Base-by-base conservation (phyloP, 805 yeast species). In the Cyberlindnera mississippiensis region DNA sequence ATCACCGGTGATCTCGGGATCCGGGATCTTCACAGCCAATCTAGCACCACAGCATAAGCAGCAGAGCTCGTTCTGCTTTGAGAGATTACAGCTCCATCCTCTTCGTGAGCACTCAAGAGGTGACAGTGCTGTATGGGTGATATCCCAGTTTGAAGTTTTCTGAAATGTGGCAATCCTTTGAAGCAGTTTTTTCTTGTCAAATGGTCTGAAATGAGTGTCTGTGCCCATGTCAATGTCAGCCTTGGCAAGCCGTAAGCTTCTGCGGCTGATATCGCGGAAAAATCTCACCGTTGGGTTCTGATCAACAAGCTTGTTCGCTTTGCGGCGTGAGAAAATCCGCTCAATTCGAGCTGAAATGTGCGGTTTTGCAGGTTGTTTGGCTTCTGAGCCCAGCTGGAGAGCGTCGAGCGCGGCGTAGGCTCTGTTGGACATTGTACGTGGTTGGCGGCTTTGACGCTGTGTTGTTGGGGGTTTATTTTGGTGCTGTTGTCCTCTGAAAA, bases 21-120 rank as follows among this genome's bases (percentile, higher is more conserved):
- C 50, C 26, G 60, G 53, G n/a, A 64, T 40, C 24, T 53, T 51
- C 6, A 66, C 52, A 9, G 57, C 29, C 11, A 68, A 44, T 9
- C 52, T 39, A 2, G 65, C 58, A 35, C 58, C 57, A 44, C 73
- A 67, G 8, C 56, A 56, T 2, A 48, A 46, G 44, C 73, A 68
- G 32, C 48, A 50, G 3, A 68, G 41, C 35, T 58, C 62, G 41
- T 68, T 66, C 13, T 19, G 26, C 34, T 54, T 61, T 22, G 58
- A 44, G 3, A 41, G 44, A 10, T 59, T 51, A 13, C 67, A 68
- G 37, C 54, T 59, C 83, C 83, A 78, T 2, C 84, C 84, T 40
- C 70, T 63, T 17, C 71, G 50, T 1, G 80, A 69, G 51, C 79
- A 72, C 24, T 55, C 64, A 27, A 78, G 59, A 39, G 79, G 80